Evolutionary conservation across 2,329 filamentous ascomycete genomes (phyloP).

Genomic region (Fusarium sp.): DNA sequence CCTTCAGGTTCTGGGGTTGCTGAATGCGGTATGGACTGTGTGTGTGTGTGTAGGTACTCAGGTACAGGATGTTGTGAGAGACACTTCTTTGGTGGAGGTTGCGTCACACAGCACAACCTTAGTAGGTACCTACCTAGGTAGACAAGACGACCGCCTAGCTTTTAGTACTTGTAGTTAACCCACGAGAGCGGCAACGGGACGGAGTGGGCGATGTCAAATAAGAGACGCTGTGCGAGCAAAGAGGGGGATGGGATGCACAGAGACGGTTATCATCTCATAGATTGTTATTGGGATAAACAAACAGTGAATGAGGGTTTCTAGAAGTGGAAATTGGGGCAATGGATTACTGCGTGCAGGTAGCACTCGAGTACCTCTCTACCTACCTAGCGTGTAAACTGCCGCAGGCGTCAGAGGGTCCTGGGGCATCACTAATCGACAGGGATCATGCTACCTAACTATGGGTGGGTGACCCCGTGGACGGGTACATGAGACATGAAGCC

Average conservation of each 20-base stretch:
- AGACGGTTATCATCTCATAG: background rate
- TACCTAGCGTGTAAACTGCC: conserved; percentile 36
- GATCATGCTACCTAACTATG: background rate
- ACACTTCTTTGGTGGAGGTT: conserved; percentile 29
- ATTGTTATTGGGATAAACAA: background rate
- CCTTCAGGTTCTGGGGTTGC: conserved; percentile 8
- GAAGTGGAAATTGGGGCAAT: conserved; percentile 24
- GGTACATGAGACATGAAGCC: conserved; percentile 24
- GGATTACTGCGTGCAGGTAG: conserved; percentile 21
- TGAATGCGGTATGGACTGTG: conserved; percentile 25
- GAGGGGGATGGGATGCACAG: conserved; percentile 4
- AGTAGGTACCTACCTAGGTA: background rate
- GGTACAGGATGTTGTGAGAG: conserved; percentile 14
- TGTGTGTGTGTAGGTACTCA: conserved; percentile 10
- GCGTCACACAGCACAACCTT: conserved; percentile 37
- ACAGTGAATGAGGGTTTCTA: conserved; percentile 31
- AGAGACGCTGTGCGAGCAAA: conserved; percentile 10
- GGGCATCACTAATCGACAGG: conserved; percentile 12
- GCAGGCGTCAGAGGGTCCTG: conserved; percentile 36
- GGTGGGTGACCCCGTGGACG: conserved; percentile 8
- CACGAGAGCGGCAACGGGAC: conserved; percentile 31
- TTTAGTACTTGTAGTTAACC: background rate
- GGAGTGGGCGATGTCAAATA: conserved; percentile 26
- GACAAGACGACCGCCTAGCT: background rate
- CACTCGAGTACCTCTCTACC: conserved; percentile 18